Percentiles rank a stretch among this genome's conserved stretches.
Conservation (phyloP, 202 grass and related monocot genomes). For the Carex arenaria region DNA sequence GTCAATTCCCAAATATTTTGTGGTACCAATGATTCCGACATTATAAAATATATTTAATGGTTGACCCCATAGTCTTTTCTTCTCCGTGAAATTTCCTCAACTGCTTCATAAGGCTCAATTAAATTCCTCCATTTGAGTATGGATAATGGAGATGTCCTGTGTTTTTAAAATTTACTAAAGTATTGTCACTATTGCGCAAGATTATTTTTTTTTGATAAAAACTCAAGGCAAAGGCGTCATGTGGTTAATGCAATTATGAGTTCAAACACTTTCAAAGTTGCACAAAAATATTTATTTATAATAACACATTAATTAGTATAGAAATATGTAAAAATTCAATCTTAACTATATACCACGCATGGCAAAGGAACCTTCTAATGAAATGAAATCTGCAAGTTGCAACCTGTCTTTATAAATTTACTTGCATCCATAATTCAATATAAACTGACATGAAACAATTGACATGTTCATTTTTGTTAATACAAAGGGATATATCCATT, state of each 20-base stretch:
- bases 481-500: not conserved
- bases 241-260: too few relatives aligned
- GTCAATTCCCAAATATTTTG: too few relatives aligned
- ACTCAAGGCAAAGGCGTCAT: too few relatives aligned
- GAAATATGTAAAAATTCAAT: too few relatives aligned
- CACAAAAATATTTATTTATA: not conserved
- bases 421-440: not conserved
- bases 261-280: too few relatives aligned
- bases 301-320: not conserved
- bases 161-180: conserved; percentile 13
- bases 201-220: too few relatives aligned
- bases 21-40: too few relatives aligned
- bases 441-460: not conserved
- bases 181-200: too few relatives aligned
- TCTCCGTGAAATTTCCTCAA: not conserved
- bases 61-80: conserved; percentile 43
- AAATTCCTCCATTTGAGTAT: conserved; percentile 2
- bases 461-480: not conserved
- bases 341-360: too few relatives aligned
- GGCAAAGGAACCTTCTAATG: not conserved
- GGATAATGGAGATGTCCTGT: conserved; percentile 1
- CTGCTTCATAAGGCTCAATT: not conserved
- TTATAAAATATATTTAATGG: not conserved
- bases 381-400: not conserved
- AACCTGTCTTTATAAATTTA: not conserved